Evolutionary conservation across 805 yeast genomes (phyloP), one percentile per base, ranked within the genome.

Genomic region (Isabelozyma rhagii): DNA sequence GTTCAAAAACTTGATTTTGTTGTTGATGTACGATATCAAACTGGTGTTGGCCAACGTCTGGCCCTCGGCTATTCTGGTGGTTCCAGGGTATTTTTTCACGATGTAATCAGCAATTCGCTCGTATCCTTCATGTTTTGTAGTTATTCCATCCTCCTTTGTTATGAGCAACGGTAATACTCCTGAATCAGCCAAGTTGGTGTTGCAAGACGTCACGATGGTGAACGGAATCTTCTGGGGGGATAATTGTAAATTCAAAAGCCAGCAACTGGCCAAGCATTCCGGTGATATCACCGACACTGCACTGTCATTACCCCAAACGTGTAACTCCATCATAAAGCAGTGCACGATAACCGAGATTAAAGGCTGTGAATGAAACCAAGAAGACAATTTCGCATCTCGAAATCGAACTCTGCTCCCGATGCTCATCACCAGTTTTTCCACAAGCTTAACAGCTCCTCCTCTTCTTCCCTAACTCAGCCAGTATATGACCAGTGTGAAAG

Each of bases 191-290:
- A 79, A 48, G 55, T 80, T 80, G 10, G 83, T 77, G 59, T 85
- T 84, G 47, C 81, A 79, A 2, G 88, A 82, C 2, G 84, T 75
- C 8, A 82, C 75, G 2, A 85, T 60, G 38, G 66, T 55, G 40
- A 67, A 56, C 5, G 50, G 44, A 9, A 49, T 40, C 3, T 55
- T 49, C 8, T 46, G 46, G 2, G 61, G 45, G 29, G 43, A 36
- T 44, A 53, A 28, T 50, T 67, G 55, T 46, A 62, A 45, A 55
- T 55, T 41, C 48, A 78, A 58, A 39, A 77, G 65, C 78, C 81
- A 77, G 0, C 68, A 59, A 4, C 71, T 53, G 0, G 85, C 85
- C 11, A 79, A 49, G 8, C 80, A 75, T 46, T 80, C 82, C 0
- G 85, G 79, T 39, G 80, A 80, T 40, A 82, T 72, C 3, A 74